Evolutionary conservation across 192 early-diverging fungal species (phyloP).

Genomic region (Gamsiella multidivaricata): DNA sequence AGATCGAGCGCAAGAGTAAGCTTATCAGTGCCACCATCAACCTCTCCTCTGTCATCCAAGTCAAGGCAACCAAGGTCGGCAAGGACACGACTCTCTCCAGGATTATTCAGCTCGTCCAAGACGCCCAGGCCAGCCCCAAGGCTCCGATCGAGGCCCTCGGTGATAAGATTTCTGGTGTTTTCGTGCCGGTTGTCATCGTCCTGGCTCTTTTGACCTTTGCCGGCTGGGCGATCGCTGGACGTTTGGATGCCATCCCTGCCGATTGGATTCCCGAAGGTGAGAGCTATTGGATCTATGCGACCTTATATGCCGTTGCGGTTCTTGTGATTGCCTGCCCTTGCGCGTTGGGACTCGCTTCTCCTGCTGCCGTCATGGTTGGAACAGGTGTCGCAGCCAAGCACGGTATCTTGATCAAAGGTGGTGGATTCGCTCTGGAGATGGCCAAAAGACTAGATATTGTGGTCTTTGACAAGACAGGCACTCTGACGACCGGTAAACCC

Average conservation of each 20-base stretch:
- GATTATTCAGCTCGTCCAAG: constrained; percentile 73
- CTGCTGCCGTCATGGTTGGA: constrained; percentile 81
- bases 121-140: constrained; percentile 69
- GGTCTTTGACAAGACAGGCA: constrained; percentile 90
- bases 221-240: constrained; percentile 61
- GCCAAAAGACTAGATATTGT: constrained; percentile 70
- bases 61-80: constrained; percentile 74
- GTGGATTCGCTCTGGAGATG: constrained; percentile 78
- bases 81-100: constrained; percentile 69
- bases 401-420: constrained; percentile 79
- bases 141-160: constrained; percentile 76
- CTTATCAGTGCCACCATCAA: constrained; percentile 78
- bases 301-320: constrained; percentile 69
- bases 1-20: constrained; percentile 57
- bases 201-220: constrained; percentile 68
- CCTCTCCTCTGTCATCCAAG: constrained; percentile 60
- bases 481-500: constrained; percentile 78
- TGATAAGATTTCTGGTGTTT: constrained; percentile 69
- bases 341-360: constrained; percentile 74
- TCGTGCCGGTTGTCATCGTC: constrained; percentile 72
- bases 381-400: constrained; percentile 73
- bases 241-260: constrained; percentile 39
- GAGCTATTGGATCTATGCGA: constrained; percentile 59
- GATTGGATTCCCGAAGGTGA: constrained; percentile 59
- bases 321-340: constrained; percentile 81